Percentiles rank a stretch among this genome's conserved stretches.
Evolutionary conservation across 2,329 filamentous ascomycete species (phyloP).

Genomic region (Periconia digitata): DNA sequence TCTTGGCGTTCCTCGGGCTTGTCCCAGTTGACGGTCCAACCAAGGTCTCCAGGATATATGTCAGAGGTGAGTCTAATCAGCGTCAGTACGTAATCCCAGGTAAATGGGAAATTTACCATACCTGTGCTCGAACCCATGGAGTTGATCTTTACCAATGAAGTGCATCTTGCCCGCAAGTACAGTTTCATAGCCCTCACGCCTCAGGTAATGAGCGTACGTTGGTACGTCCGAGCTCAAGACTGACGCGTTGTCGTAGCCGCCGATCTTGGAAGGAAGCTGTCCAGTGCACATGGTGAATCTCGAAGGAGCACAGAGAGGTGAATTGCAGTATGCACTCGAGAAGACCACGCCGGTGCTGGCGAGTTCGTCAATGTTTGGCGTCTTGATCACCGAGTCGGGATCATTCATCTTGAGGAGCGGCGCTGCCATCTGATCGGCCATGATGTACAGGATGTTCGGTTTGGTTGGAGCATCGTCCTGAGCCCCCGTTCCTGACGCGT

Average conservation of each 20-base stretch:
- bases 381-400: slow-evolving; percentile 83
- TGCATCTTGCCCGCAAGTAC: slow-evolving; percentile 96
- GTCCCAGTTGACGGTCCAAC: slow-evolving; percentile 96
- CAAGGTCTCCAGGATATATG: slow-evolving; percentile 92
- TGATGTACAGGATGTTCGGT: slow-evolving; percentile 88
- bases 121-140: slow-evolving; percentile 85
- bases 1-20: slow-evolving; percentile 80
- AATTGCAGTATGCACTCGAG: slow-evolving; percentile 91
- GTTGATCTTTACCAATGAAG: slow-evolving; percentile 85
- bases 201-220: slow-evolving; percentile 90
- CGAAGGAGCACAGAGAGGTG: slow-evolving; percentile 87
- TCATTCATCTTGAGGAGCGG: slow-evolving; percentile 93
- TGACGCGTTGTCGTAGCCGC: slow-evolving; percentile 87
- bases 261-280: slow-evolving; percentile 87
- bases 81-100: slow-evolving; percentile 2
- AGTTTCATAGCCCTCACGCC: slow-evolving; percentile 83
- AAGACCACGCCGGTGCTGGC: slow-evolving; percentile 84
- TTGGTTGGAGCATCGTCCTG: slow-evolving; percentile 35
- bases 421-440: slow-evolving; percentile 93
- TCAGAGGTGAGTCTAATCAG: slow-evolving; percentile 75
- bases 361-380: slow-evolving; percentile 82
- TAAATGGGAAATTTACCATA: slow-evolving; percentile 7
- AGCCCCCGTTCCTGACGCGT: slow-evolving; percentile 18
- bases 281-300: slow-evolving; percentile 95
- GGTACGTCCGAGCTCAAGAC: slow-evolving; percentile 82